Evolutionary conservation across 306 rosid genomes (phyloP).

Genomic region (Cicer arietinum): DNA sequence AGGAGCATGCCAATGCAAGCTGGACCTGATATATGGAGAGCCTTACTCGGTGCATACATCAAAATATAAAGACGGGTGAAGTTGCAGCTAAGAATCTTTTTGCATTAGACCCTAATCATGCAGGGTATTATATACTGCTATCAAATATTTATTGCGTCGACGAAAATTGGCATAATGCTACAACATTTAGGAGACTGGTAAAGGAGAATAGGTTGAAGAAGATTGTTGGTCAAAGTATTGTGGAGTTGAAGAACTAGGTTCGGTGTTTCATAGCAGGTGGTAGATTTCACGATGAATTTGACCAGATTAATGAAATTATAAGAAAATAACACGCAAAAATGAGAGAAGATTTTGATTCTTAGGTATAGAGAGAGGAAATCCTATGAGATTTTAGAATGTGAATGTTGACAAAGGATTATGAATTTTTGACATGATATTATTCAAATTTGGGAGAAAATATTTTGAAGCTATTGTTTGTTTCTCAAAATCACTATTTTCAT

Average conservation of each 20-base stretch:
- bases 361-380: conserved; percentile 20
- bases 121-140: conserved; percentile 65
- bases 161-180: conserved; percentile 68
- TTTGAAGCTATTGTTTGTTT: conserved; percentile 4
- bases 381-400: conserved; percentile 18
- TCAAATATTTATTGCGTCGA: conserved; percentile 75
- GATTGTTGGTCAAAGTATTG: conserved; percentile 60
- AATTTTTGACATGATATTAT: background rate
- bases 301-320: conserved; percentile 57
- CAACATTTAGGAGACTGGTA: conserved; percentile 58
- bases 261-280: conserved; percentile 63
- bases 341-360: conserved; percentile 54
- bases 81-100: conserved; percentile 69
- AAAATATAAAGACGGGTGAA: conserved; percentile 69
- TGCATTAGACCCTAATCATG: conserved; percentile 62
- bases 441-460: background rate
- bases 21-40: conserved; percentile 80
- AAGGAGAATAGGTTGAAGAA: conserved; percentile 71
- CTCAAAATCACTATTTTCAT: background rate
- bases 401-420: background rate
- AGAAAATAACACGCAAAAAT: conserved; percentile 59
- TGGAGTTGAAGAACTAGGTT: conserved; percentile 58
- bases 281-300: conserved; percentile 52
- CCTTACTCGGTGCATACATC: conserved; percentile 81
- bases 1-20: conserved; percentile 56